Evolutionary conservation across 2,329 filamentous ascomycete species (phyloP), one percentile per base, ranked within the genome.

Genomic region (Westerdykella ornata): DNA sequence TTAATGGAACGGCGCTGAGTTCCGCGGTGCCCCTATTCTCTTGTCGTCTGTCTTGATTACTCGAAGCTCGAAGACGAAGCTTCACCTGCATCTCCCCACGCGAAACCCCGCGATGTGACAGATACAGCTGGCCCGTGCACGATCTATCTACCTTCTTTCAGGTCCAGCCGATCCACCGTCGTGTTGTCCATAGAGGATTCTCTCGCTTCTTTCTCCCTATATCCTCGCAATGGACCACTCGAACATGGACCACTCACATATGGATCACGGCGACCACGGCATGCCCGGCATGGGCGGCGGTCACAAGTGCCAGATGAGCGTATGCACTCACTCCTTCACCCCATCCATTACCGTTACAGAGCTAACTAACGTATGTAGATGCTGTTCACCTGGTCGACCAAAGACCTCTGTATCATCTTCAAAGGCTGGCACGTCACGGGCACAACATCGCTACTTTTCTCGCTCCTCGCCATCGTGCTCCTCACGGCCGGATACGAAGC

Each of bases 301-400:
- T 41, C 65, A 62, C 40, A 80, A 81, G 74, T 96, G 89, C 77
- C 89, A 75, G 68, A 96, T 96, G 88, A 95, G 89, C 68, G 89
- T 90, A 71, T 59, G 82, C 58, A 38, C 43, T 35, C 20, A 20
- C 32, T 17, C 32, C n/a, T 28, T 37, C 20, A 9, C 22, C 12
- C 22, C 22, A 9, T 7, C 22, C 14, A 15, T 15, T 19, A 30
- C 33, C 29, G 8, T 18, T 30, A 29, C 20, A 40, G 31, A 34
- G 18, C 28, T 17, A 38, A 35, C 39, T 45, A 36, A 45, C 32
- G 18, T 14, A 16, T 32, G 26, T 37, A 95, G 88, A 97, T 96
- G 90, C 81, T 97, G 53, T 98, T 98, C 73, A 97, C 88, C 47
- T 98, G 90, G 90, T 81, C 88, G 66, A 90, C 89, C 2, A 79